phyloP scores from a whole-genome alignment of 202 grass and related monocot species.

The Brachypodium distachyon region DNA sequence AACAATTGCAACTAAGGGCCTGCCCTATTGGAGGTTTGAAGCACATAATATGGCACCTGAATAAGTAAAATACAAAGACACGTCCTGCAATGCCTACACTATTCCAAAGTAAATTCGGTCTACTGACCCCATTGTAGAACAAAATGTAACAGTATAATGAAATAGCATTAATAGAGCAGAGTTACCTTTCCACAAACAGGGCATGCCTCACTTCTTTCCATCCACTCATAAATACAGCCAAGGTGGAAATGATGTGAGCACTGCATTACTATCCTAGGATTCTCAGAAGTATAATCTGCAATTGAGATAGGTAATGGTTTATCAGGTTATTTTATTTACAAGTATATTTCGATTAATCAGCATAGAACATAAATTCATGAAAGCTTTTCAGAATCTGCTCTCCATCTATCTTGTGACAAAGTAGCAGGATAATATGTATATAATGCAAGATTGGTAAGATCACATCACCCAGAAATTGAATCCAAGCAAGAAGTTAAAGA shows the following conservation, averaged over 20 bases:
- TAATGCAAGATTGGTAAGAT: neutral
- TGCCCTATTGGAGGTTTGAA: too few relatives aligned
- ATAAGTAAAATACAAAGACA: neutral
- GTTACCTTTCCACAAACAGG: conserved; percentile 93
- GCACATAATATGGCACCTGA: neutral
- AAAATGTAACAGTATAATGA: neutral
- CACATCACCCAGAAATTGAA: neutral
- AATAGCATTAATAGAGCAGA: neutral
- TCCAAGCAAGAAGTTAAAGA: neutral
- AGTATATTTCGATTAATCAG: neutral
- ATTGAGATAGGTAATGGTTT: conserved; percentile 4
- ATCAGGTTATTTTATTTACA: neutral
- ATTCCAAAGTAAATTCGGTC: neutral
- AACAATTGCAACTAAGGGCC: neutral
- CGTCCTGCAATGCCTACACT: neutral
- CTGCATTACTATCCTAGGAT: conserved; percentile 82
- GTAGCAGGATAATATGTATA: neutral
- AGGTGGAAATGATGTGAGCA: conserved; percentile 98
- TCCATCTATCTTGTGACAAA: neutral
- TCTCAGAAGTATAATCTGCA: conserved; percentile 87
- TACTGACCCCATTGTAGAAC: neutral
- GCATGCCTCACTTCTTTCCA: conserved; percentile 96
- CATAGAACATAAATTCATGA: neutral
- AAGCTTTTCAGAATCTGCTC: neutral
- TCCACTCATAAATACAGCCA: conserved; percentile 97